phyloP scores from a whole-genome alignment of 805 yeast genomes.

The Candida arabinofermentans region DNA sequence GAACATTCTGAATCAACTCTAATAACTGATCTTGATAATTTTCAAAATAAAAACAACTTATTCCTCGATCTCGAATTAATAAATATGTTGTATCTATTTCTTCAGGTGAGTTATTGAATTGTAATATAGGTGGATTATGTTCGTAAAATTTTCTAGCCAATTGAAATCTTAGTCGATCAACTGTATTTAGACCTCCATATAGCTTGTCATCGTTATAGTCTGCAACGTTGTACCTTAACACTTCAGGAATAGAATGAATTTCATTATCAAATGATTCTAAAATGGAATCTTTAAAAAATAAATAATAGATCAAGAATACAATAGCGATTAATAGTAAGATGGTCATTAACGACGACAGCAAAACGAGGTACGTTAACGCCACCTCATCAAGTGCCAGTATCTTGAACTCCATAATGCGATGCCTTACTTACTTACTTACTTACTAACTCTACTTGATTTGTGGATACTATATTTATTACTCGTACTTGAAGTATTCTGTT shows the following conservation, averaged over 20 bases:
- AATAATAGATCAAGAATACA: conserved; percentile 22
- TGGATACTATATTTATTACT: too few relatives aligned
- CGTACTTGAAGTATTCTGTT: too few relatives aligned
- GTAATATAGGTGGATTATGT: conserved; percentile 22
- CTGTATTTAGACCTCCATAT: conserved; percentile 14
- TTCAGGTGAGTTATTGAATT: conserved; percentile 21
- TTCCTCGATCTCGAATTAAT: conserved; percentile 34
- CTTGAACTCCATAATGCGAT: not conserved
- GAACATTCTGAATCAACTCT: conserved; percentile 17
- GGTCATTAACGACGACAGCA: conserved; percentile 25
- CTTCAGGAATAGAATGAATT: conserved; percentile 24
- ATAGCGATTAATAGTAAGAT: conserved; percentile 22
- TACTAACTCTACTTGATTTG: too few relatives aligned
- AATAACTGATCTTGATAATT: conserved; percentile 29
- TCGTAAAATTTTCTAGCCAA: conserved; percentile 23
- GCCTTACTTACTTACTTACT: too few relatives aligned
- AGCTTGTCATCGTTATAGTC: conserved; percentile 18
- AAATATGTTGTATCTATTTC: conserved; percentile 28
- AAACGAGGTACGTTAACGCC: conserved; percentile 21
- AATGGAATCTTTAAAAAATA: conserved; percentile 23
- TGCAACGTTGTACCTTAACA: conserved; percentile 14
- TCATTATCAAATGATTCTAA: conserved; percentile 11
- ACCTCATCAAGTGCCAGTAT: conserved; percentile 16
- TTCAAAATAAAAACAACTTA: conserved; percentile 29
- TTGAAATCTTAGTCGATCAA: conserved; percentile 24